Conservation (phyloP, 1,284 basidiomycete species). For the Vanrija humicola region DNA sequence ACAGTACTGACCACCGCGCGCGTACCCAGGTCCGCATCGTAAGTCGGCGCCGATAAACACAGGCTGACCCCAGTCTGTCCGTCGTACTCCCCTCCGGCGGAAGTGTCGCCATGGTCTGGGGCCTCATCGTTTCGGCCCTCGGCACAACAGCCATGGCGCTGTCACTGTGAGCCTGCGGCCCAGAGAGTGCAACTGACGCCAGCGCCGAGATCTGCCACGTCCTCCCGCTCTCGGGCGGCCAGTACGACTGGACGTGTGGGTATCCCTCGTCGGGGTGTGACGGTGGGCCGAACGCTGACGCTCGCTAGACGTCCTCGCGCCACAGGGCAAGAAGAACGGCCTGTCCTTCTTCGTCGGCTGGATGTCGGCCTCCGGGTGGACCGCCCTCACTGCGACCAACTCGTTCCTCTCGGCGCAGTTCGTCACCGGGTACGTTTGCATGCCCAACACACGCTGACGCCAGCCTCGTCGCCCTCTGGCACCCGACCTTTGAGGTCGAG, state of each 20-base stretch:
- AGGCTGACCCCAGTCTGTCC: slow-evolving; percentile 4
- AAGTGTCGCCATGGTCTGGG: slow-evolving; percentile 36
- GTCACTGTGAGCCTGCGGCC: slow-evolving; percentile 12
- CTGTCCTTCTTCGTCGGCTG: slow-evolving; percentile 26
- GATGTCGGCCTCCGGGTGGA: slow-evolving; percentile 39
- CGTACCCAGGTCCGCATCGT: too few species aligned
- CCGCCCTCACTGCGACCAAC: slow-evolving; percentile 41
- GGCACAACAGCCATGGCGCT: slow-evolving; percentile 25
- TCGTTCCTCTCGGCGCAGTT: slow-evolving; percentile 28
- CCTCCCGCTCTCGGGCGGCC: slow-evolving; percentile 27
- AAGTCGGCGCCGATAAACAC: background rate
- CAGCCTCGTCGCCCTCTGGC: slow-evolving; percentile 7
- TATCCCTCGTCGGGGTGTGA: background rate
- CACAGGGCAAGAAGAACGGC: slow-evolving; percentile 23
- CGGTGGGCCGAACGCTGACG: background rate
- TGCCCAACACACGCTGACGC: background rate
- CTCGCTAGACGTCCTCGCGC: slow-evolving; percentile 19
- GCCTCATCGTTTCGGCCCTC: slow-evolving; percentile 25
- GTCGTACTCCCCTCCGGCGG: slow-evolving; percentile 33
- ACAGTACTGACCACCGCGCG: too few species aligned
- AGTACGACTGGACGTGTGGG: slow-evolving; percentile 32
- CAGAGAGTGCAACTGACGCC: background rate
- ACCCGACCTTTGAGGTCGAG: slow-evolving; percentile 26
- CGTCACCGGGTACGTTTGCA: slow-evolving; percentile 21
- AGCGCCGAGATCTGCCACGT: slow-evolving; percentile 5